Percentiles rank a stretch among this genome's conserved stretches.
These are phyloP conservation scores for Aegilops longissima DNA, from an alignment of 176 grass and related monocot genomes.

Conservation along the genomic window DNA sequence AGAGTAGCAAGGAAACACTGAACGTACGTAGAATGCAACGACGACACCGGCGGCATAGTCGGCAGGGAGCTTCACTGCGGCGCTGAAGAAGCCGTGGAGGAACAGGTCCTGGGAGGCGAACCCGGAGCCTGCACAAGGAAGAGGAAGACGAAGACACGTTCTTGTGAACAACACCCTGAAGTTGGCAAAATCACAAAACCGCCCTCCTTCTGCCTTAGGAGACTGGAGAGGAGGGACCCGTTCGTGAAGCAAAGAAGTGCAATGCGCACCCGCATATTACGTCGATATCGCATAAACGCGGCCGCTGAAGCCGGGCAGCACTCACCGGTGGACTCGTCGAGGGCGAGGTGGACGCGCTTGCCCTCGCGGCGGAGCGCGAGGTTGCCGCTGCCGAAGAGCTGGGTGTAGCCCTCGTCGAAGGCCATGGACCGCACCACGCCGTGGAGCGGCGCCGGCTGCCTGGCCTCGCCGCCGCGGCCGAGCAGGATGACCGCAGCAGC, in stretches of 20 bases:
- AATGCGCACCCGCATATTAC: not conserved
- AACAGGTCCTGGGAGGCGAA: conserved; percentile 82
- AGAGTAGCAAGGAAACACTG: too few relatives aligned
- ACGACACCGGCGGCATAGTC: conserved; percentile 86
- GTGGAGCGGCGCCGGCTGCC: conserved; percentile 28
- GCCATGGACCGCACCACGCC: conserved; percentile 46
- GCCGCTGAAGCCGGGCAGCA: not conserved
- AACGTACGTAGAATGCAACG: conserved; percentile 78
- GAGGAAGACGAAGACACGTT: not conserved
- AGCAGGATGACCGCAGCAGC: not conserved
- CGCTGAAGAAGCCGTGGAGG: conserved; percentile 91
- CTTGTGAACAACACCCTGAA: not conserved
- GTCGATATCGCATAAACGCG: not conserved
- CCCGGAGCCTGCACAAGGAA: conserved; percentile 57
- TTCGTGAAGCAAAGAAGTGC: not conserved
- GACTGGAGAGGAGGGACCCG: not conserved
- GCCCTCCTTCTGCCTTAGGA: not conserved
- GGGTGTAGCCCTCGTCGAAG: conserved; percentile 80
- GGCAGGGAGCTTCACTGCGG: conserved; percentile 76
- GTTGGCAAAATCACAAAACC: not conserved
- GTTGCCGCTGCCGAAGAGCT: conserved; percentile 79
- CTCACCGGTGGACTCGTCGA: conserved; percentile 76
- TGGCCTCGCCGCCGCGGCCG: conserved; percentile 10
- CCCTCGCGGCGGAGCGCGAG: conserved; percentile 69
- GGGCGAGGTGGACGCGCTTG: conserved; percentile 60